These are phyloP conservation scores for Linnemannia schmuckeri DNA, from an alignment of 192 early-diverging fungal species.

Conservation along the genomic window DNA sequence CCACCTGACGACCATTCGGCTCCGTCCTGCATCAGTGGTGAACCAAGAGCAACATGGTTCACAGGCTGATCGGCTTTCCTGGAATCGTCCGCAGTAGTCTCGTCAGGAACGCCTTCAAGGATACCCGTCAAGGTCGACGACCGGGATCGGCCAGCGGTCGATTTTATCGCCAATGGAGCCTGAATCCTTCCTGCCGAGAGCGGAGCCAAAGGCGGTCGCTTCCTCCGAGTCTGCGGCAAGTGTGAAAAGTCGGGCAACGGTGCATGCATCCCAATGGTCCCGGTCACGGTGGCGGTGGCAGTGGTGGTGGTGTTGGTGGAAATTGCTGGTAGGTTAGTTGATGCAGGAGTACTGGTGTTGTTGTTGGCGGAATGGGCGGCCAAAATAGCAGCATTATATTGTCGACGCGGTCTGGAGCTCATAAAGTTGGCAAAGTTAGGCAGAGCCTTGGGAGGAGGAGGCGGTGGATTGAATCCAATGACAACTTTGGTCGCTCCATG, in stretches of 20 bases:
- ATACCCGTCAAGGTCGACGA: not conserved
- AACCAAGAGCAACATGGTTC: not conserved
- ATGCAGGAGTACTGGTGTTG: not conserved
- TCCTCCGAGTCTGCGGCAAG: constrained; percentile 13
- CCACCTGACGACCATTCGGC: not conserved
- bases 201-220: constrained; percentile 5
- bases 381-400: constrained; percentile 13
- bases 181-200: not conserved
- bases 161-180: not conserved
- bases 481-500: constrained; percentile 7
- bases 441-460: constrained; percentile 13
- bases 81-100: not conserved
- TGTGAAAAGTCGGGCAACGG: constrained; percentile 17
- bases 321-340: not conserved
- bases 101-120: not conserved
- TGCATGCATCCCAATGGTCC: not conserved
- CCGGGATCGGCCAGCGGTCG: not conserved
- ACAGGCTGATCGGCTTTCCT: not conserved
- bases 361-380: not conserved
- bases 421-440: constrained; percentile 17
- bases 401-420: constrained; percentile 11
- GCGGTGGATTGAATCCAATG: constrained; percentile 18
- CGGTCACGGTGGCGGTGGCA: not conserved
- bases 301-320: not conserved
- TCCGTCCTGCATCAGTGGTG: not conserved